Base-by-base conservation (phyloP, 2,329 filamentous ascomycete genomes). In the Fusarium floridanum region DNA sequence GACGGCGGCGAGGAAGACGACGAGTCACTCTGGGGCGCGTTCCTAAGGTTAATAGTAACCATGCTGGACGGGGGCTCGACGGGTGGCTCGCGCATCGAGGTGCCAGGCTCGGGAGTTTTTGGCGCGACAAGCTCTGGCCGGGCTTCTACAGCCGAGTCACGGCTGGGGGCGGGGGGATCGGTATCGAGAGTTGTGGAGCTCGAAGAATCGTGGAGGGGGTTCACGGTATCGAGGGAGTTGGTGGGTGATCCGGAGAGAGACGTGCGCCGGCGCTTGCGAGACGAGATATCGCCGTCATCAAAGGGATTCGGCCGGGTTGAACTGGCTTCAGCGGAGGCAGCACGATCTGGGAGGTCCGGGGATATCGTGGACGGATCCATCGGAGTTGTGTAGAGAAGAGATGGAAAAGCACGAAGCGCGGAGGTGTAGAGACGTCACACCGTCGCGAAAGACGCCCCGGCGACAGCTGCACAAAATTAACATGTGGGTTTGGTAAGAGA, bases 251-350 rank as follows among this genome's bases (percentile, higher is more conserved):
- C 86, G 66, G 87, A 87, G 61, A 86, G 83, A 16, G 90, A 91
- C 34, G 90, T 91, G 75, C 90, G 88, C 72, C 89, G 90, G 62
- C 91, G 89, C 81, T 92, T 92, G 74, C 90, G 86, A 66, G 90
- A 86, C 48, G 87, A 85, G 56, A 83, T 79, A 74, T 90, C 88
- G 79, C 82, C 84, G 82, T 91, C 89, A 83, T 91, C 87, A 80
- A 92, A 92, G 45, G 91, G 91, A 74, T 92, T 91, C 62, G 89
- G 89, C 72, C 91, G 88, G 76, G 88, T 90, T 78, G 90, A 89
- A 82, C 87, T 87, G 81, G 89, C 88, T 85, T 92, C 91, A 82
- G 88, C 88, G 78, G 90, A 91, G 83, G 86, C 85, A 79, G 88
- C 87, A 83, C 88, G 88, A 84, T 90, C 88, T 86, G 84, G 86